phyloP scores from a whole-genome alignment of 495 filamentous ascomycete genomes.

The Corynascus novoguineensis region DNA sequence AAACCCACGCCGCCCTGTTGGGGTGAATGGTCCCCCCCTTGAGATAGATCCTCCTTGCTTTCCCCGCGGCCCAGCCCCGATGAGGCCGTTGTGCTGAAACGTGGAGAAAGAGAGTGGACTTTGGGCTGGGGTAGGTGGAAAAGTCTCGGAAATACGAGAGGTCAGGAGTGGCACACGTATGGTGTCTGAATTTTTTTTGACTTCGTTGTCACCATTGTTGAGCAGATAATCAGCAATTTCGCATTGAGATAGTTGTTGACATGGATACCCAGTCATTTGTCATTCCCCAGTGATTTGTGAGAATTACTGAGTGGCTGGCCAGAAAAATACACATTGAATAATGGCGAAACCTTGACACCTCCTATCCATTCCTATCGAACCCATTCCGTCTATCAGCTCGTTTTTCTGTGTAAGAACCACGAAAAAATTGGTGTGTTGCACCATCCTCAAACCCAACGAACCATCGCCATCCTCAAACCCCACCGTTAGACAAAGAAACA shows the following conservation, averaged over 20 bases:
- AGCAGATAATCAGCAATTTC: background rate
- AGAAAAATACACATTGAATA: background rate
- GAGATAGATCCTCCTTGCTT: background rate
- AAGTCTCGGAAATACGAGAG: background rate
- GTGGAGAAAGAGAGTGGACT: constrained; percentile 1
- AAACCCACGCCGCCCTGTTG: constrained; percentile 6
- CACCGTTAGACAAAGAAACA: background rate
- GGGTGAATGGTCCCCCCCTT: background rate
- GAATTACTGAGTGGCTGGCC: background rate
- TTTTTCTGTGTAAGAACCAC: background rate
- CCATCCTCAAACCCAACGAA: background rate
- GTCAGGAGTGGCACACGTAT: background rate
- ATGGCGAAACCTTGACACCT: background rate
- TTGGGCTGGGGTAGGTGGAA: background rate
- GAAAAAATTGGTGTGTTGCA: background rate
- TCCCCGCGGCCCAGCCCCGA: constrained; percentile 7
- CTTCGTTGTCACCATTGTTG: background rate
- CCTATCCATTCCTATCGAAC: background rate
- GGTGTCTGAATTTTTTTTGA: no score
- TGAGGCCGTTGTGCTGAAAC: constrained; percentile 3
- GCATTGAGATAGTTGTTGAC: background rate
- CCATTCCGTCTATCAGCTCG: background rate
- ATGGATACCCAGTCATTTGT: background rate
- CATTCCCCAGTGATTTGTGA: background rate
- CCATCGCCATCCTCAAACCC: background rate